Conservation (phyloP, 2,329 filamentous ascomycete genomes). For the Stachybotrys chartarum region DNA sequence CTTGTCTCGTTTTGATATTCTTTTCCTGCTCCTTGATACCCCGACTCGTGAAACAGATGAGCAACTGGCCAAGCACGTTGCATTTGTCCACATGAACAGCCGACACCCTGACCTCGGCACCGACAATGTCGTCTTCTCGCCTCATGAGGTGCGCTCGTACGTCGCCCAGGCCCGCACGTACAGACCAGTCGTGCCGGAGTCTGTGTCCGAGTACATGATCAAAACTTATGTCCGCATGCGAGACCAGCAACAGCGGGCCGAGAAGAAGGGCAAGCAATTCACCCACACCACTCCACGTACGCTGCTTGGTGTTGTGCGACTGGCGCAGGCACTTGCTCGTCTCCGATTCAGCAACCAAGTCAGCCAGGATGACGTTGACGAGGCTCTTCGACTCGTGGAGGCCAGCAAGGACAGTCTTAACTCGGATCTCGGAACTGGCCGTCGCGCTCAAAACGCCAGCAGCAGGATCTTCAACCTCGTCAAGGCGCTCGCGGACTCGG, state of each 20-base stretch:
- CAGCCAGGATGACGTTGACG: constrained; percentile 88
- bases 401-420: constrained; percentile 89
- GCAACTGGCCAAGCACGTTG: constrained; percentile 90
- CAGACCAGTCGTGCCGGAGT: constrained; percentile 76
- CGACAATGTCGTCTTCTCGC: constrained; percentile 69
- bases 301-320: constrained; percentile 82
- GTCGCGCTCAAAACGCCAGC: constrained; percentile 69
- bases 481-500: constrained; percentile 76
- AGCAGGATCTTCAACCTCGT: constrained; percentile 95
- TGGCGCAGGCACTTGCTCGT: constrained; percentile 88
- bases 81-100: constrained; percentile 95
- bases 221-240: constrained; percentile 94
- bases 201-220: constrained; percentile 91
- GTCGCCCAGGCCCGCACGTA: constrained; percentile 87
- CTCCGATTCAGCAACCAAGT: constrained; percentile 83
- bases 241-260: constrained; percentile 84
- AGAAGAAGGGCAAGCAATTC: constrained; percentile 86
- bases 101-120: constrained; percentile 70
- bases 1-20: constrained; percentile 91
- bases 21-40: constrained; percentile 95
- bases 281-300: constrained; percentile 92
- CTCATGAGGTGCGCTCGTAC: constrained; percentile 91
- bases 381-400: constrained; percentile 84
- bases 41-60: constrained; percentile 85
- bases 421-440: constrained; percentile 53